phyloP scores from a whole-genome alignment of 768 basidiomycete species.

The Rhodosporidiobolus sp. region DNA sequence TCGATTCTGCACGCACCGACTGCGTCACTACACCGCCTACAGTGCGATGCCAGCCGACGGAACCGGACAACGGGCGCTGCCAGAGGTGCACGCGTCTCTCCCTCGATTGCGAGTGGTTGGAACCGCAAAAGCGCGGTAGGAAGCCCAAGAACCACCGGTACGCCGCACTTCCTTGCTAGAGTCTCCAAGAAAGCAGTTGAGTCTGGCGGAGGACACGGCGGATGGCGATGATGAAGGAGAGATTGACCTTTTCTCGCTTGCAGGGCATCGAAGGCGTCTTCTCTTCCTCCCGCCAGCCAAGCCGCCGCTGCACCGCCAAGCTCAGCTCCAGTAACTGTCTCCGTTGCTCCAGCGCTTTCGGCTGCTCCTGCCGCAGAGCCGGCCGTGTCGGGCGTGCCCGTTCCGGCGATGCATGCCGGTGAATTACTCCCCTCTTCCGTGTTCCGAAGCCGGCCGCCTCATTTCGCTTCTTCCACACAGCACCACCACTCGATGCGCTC shows the following conservation, averaged over 20 bases:
- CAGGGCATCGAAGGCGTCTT: neutral
- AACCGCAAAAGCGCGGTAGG: constrained; percentile 12
- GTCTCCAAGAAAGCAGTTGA: too few relatives aligned
- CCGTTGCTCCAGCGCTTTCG: too few relatives aligned
- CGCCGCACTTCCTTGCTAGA: neutral
- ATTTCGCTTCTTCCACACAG: neutral
- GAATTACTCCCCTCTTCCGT: neutral
- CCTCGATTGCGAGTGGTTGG: neutral
- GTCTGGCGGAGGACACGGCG: too few relatives aligned
- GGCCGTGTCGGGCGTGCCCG: too few relatives aligned
- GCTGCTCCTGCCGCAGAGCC: too few relatives aligned
- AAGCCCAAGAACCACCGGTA: neutral
- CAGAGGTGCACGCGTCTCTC: neutral
- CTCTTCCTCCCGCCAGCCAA: neutral
- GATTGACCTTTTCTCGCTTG: neutral
- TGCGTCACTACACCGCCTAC: neutral
- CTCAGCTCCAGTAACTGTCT: too few relatives aligned
- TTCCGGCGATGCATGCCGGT: too few relatives aligned
- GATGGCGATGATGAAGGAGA: too few relatives aligned
- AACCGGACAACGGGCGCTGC: neutral
- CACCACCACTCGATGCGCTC: neutral
- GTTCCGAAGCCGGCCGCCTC: too few relatives aligned
- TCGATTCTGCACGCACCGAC: neutral
- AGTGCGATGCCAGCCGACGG: neutral
- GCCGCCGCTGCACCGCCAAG: too few relatives aligned